Evolutionary conservation across 805 yeast species (phyloP), one percentile per base, ranked within the genome.

Genomic region (Starmerella stigmatis): DNA sequence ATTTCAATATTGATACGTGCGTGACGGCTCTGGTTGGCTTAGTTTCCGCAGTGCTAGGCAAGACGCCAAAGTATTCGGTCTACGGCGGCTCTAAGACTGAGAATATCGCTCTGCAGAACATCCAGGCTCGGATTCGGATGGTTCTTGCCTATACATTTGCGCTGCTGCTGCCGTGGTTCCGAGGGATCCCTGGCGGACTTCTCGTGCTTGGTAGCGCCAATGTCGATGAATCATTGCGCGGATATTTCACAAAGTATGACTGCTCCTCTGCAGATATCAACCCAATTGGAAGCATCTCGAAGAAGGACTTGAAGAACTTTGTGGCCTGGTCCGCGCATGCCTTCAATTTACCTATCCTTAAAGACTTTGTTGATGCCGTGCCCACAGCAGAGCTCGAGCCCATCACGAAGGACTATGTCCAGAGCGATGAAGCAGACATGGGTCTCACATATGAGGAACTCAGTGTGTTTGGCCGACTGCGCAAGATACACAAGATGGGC

Each of bases 301-400:
- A 92, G 61, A 86, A 86, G 0, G 99, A 94, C 60, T 68, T 92
- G 60, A 86, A 85, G 60, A 70, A 74, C 43, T 92, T 94, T 57
- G 92, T 92, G 43, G 75, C 70, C 2, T 92, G 86, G 75, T 86
- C 96, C 0, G 71, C 76, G 26, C 61, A 58, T 6, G 69, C 74
- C 44, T 89, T 81, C 60, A 72, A 82, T 1, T 60, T 89, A 58
- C 95, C 96, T 4, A 73, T 92, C 19, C 68, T 92, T 52, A 65
- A 72, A 35, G 81, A 78, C 8, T 92, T 94, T 61, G 68, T 92
- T 38, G 77, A 74, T 54, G 99, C 99, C 0, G 81, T 92, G 0
- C 99, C 99, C 25, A 89, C 98, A 0, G 99, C 99, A 0, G 99
- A 92, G 62, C 73, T 92, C 42, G 99, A 92, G 59, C 99, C 99